phyloP scores from a whole-genome alignment of 495 filamentous ascomycete species.

The Penicillium daleae region DNA sequence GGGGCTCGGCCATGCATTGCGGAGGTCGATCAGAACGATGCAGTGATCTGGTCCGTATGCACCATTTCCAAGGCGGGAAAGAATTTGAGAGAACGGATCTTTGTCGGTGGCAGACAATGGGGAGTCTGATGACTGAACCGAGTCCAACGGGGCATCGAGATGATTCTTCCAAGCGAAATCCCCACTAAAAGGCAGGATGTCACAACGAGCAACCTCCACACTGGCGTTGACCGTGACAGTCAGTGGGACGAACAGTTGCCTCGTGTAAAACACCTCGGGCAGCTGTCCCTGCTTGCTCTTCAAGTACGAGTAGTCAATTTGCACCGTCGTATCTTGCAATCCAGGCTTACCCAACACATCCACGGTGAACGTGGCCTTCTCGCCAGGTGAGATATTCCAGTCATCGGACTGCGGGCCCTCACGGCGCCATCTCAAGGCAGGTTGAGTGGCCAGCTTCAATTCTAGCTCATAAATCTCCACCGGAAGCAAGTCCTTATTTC shows the following conservation, averaged over 20 bases:
- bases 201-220: constrained; percentile 75
- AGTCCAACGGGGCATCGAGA: constrained; percentile 21
- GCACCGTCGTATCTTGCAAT: constrained; percentile 76
- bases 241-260: constrained; percentile 78
- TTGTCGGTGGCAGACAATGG: constrained; percentile 28
- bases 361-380: constrained; percentile 74
- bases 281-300: constrained; percentile 65
- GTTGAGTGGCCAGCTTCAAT: constrained; percentile 71
- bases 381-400: constrained; percentile 67
- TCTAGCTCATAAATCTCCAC: constrained; percentile 85
- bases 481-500: constrained; percentile 72
- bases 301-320: constrained; percentile 80
- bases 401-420: constrained; percentile 49
- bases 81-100: constrained; percentile 43
- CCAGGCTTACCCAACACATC: constrained; percentile 86
- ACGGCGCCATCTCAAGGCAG: constrained; percentile 68
- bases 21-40: constrained; percentile 78
- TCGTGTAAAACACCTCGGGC: constrained; percentile 78
- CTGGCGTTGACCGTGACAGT: constrained; percentile 91
- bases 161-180: constrained; percentile 59
- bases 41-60: constrained; percentile 66
- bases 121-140: constrained; percentile 14
- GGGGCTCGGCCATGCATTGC: constrained; percentile 83
- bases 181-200: constrained; percentile 71
- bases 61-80: constrained; percentile 45